Base-by-base conservation (phyloP, 768 basidiomycete genomes). In the Mrakia frigida region DNA sequence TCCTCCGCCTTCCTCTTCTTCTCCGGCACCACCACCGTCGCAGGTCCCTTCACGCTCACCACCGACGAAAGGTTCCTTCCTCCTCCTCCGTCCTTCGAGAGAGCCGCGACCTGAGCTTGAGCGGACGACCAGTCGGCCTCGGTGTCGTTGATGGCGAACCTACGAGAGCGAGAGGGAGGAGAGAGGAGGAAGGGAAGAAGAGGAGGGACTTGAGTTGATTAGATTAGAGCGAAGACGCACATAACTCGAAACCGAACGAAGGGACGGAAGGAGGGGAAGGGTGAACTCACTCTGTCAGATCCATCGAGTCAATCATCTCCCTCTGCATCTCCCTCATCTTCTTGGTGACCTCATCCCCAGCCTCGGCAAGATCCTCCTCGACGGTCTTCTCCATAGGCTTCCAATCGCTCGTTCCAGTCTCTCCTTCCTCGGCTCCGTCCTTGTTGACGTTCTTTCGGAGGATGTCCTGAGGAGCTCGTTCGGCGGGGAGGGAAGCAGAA, bases 231-330 rank as follows among this genome's bases (percentile, higher is more conserved):
- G 21, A 21, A 43, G 59, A 41, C n/a, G 33, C 56, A 25, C 9
- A 11, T 25, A 21, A 73, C 72, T 18, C 23, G 21, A 50, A 53
- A 14, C n/a, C n/a, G 37, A 23, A 67, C 16, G 52, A 41, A 37
- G 68, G 43, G 23, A 39, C n/a, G n/a, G n/a, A 16, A 76, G 52
- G 46, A 70, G 16, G 33, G 23, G 79, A 72, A 56, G 52, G 16
- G 31, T 1, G 31, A 3, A 87, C 92, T 87, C 82, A 98, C 94
- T 91, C 90, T 84, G 86, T 88, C 77, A 98, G 84, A 84, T 98
- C 94, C 41, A 99, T 86, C 31, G 92, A 88, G 79, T 93, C 89
- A 69, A 98, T 89, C 86, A 98, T 89, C 83, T 91, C 91, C 33
- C 90, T 86, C 84, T 98, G 94, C 83, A 90, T 79, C 28, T 83